Conservation (phyloP, 2,329 filamentous ascomycete species). For the Aureobasidium sp. region DNA sequence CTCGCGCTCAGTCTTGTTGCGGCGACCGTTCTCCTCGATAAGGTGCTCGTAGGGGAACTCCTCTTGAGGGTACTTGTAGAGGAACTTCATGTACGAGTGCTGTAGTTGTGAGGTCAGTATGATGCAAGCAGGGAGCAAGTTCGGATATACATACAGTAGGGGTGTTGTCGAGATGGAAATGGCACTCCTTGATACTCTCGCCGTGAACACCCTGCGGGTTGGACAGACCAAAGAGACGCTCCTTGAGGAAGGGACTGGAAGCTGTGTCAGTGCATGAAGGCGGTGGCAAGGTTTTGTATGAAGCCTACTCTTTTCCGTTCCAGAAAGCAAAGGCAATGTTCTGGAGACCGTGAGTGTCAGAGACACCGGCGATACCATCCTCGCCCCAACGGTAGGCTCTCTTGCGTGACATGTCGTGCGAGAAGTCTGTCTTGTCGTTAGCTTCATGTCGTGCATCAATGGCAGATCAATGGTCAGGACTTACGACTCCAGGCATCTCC, state of each 20-base stretch:
- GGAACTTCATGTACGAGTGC: constrained; percentile 98
- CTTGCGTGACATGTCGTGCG: constrained; percentile 82
- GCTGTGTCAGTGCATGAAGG: constrained; percentile 21
- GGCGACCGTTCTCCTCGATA: constrained; percentile 70
- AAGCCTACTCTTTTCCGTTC: constrained; percentile 81
- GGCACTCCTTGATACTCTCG: constrained; percentile 91
- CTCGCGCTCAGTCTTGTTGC: constrained; percentile 68
- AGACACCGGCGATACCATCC: constrained; percentile 92
- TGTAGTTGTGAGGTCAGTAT: constrained; percentile 29
- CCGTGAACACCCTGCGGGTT: constrained; percentile 97
- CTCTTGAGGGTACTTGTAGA: constrained; percentile 93
- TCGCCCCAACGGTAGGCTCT: constrained; percentile 92
- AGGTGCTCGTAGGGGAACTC: constrained; percentile 89
- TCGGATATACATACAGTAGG: constrained; percentile 49
- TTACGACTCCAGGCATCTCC: constrained; percentile 94
- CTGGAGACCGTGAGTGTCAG: constrained; percentile 81
- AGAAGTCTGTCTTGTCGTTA: constrained; percentile 57
- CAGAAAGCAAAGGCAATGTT: constrained; percentile 95
- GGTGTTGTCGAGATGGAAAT: constrained; percentile 94
- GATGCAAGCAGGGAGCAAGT: constrained; percentile 16
- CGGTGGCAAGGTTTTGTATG: neutral
- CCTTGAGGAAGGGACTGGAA: constrained; percentile 77
- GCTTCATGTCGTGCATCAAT: neutral
- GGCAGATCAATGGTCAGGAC: constrained; percentile 30
- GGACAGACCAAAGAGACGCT: constrained; percentile 86